Evolutionary conservation across 805 yeast species (phyloP).

Genomic region (Wickerhamomyces alni): DNA sequence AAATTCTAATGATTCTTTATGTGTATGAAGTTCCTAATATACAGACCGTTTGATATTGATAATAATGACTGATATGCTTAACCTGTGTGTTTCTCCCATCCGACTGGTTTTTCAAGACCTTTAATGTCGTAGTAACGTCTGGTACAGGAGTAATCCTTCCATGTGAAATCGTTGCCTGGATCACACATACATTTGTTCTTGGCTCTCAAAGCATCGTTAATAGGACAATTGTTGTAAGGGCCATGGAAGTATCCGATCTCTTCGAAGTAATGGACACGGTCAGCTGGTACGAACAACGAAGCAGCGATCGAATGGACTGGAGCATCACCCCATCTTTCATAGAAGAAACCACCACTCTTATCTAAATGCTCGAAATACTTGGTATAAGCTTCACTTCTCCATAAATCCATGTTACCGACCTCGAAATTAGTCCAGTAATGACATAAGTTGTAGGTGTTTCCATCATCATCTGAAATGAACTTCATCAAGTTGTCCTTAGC

Average conservation of each 20-base stretch:
- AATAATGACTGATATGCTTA: too few species aligned
- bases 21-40: too few species aligned
- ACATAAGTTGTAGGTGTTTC: constrained; percentile 69
- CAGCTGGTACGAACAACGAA: constrained; percentile 64
- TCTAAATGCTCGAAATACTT: constrained; percentile 72
- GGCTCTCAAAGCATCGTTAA: constrained; percentile 53
- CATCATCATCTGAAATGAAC: constrained; percentile 68
- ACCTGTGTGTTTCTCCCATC: constrained; percentile 59
- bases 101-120: constrained; percentile 53
- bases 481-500: constrained; percentile 59
- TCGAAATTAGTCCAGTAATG: constrained; percentile 93
- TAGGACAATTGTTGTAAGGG: constrained; percentile 78
- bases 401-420: constrained; percentile 66
- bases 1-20: too few species aligned
- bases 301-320: constrained; percentile 90
- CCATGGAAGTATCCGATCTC: constrained; percentile 83
- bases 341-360: constrained; percentile 84
- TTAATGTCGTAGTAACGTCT: constrained; percentile 52
- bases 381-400: constrained; percentile 67
- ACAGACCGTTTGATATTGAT: too few species aligned
- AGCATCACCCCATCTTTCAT: constrained; percentile 94
- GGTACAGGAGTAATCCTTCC: constrained; percentile 70
- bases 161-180: constrained; percentile 67
- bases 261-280: constrained; percentile 70
- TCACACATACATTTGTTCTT: constrained; percentile 66